phyloP scores from a whole-genome alignment of 2,329 filamentous ascomycete species.

The Bipolaris victoriae region DNA sequence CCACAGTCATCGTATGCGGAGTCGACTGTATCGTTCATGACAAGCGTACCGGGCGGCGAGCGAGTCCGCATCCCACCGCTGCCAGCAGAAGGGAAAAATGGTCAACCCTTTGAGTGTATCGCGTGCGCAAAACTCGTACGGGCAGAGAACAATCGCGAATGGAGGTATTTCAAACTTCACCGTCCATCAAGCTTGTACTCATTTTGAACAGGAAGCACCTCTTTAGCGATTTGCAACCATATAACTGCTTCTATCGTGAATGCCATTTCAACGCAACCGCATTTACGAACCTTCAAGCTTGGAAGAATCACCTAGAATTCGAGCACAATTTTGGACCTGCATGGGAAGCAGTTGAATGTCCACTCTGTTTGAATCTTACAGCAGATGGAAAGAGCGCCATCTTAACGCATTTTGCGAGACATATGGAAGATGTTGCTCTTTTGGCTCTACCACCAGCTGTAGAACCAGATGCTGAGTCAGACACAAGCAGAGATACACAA shows the following conservation, averaged over 20 bases:
- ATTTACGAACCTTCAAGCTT: slow-evolving; percentile 21
- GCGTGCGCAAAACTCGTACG: slow-evolving; percentile 25
- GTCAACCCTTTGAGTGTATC: slow-evolving; percentile 27
- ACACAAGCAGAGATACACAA: not conserved
- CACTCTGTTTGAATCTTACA: slow-evolving; percentile 25
- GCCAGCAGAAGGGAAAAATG: slow-evolving; percentile 22
- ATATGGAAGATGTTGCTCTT: slow-evolving; percentile 35
- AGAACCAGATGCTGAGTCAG: slow-evolving; percentile 24
- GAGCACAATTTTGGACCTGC: slow-evolving; percentile 24
- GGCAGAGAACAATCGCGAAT: slow-evolving; percentile 23
- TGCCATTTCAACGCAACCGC: slow-evolving; percentile 20
- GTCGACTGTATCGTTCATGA: slow-evolving; percentile 23
- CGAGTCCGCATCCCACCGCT: slow-evolving; percentile 25
- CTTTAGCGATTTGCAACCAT: slow-evolving; percentile 29
- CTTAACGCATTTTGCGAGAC: slow-evolving; percentile 26
- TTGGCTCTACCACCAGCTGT: slow-evolving; percentile 22
- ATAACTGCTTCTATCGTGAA: slow-evolving; percentile 24
- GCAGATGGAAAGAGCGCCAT: slow-evolving; percentile 18
- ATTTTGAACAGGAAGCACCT: slow-evolving; percentile 27
- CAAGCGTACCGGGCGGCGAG: slow-evolving; percentile 20
- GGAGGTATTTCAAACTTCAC: slow-evolving; percentile 23
- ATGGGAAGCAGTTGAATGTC: slow-evolving; percentile 24
- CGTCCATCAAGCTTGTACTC: not conserved
- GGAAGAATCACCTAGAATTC: slow-evolving; percentile 27
- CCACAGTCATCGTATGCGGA: slow-evolving; percentile 21